Conservation (phyloP, 2,329 filamentous ascomycete species). For the Metarhizium rileyi region DNA sequence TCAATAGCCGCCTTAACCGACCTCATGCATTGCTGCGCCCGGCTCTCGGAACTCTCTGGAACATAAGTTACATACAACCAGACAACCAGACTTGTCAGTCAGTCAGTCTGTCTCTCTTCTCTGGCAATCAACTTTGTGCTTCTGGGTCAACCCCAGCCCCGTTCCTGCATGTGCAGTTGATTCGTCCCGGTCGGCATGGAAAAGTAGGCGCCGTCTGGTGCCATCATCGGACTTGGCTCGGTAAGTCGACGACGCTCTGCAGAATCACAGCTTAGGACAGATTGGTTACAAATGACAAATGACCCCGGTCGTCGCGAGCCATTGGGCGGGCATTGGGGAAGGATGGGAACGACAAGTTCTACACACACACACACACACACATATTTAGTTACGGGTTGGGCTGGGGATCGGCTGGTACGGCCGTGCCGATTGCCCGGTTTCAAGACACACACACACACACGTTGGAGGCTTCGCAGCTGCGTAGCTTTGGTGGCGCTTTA, state of each 20-base stretch:
- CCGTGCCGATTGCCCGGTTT: background rate
- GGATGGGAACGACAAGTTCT: too few species aligned
- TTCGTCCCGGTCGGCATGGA: background rate
- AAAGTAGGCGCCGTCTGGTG: background rate
- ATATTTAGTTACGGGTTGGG: too few species aligned
- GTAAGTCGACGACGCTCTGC: background rate
- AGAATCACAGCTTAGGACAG: background rate
- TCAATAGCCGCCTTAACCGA: background rate
- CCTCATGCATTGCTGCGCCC: background rate
- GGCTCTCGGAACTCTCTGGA: background rate
- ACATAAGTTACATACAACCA: too few species aligned
- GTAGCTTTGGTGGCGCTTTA: conserved; percentile 3
- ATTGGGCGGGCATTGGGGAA: too few species aligned
- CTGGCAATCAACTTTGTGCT: too few species aligned
- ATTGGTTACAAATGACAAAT: background rate
- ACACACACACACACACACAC: too few species aligned
- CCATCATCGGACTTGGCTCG: conserved; percentile 8
- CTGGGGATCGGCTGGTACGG: too few species aligned
- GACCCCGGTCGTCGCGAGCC: background rate
- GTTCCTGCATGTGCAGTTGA: too few species aligned
- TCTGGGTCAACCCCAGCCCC: too few species aligned
- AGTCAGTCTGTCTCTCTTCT: background rate
- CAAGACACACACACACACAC: background rate
- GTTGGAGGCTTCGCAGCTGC: background rate
- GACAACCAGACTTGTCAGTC: too few species aligned